Percentiles rank a stretch among this genome's conserved stretches.
These are phyloP conservation scores for Solanum clarkiae DNA, from an alignment of 257 asterid genomes.

Conservation along the genomic window DNA sequence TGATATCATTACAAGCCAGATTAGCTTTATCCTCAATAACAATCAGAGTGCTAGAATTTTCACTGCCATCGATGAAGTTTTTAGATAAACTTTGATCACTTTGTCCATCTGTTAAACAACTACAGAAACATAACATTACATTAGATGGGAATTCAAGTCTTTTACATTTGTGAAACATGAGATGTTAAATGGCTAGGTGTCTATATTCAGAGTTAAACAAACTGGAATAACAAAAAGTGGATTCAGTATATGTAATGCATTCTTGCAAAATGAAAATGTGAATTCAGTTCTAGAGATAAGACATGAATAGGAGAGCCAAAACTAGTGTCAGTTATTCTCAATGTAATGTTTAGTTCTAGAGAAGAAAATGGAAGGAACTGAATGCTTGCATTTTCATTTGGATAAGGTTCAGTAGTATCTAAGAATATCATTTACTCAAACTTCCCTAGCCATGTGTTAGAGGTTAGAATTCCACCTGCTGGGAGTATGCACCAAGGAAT, in stretches of 20 bases:
- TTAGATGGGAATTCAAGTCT: not conserved
- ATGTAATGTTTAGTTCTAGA: not conserved
- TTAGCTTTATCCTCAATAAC: not conserved
- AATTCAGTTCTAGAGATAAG: not conserved
- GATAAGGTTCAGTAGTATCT: not conserved
- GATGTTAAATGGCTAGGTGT: not conserved
- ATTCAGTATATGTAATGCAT: not conserved
- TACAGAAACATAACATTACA: not conserved
- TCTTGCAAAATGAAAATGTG: not conserved
- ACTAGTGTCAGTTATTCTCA: not conserved
- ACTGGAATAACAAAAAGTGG: not conserved
- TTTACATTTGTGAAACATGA: not conserved
- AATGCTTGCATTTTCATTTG: not conserved
- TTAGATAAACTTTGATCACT: slow-evolving; percentile 16
- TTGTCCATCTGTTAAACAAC: slow-evolving; percentile 48
- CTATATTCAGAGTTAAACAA: not conserved
- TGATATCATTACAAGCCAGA: slow-evolving; percentile 3
- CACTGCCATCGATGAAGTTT: slow-evolving; percentile 16
- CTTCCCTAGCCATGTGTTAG: not conserved
- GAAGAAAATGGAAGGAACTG: not conserved
- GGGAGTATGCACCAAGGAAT: slow-evolving; percentile 41
- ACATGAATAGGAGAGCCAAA: not conserved
- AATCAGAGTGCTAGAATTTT: not conserved
- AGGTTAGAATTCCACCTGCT: slow-evolving; percentile 41
- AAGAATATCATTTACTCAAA: not conserved